Evolutionary conservation across 2,329 filamentous ascomycete genomes (phyloP).

Genomic region (Penicillium sclerotiorum): DNA sequence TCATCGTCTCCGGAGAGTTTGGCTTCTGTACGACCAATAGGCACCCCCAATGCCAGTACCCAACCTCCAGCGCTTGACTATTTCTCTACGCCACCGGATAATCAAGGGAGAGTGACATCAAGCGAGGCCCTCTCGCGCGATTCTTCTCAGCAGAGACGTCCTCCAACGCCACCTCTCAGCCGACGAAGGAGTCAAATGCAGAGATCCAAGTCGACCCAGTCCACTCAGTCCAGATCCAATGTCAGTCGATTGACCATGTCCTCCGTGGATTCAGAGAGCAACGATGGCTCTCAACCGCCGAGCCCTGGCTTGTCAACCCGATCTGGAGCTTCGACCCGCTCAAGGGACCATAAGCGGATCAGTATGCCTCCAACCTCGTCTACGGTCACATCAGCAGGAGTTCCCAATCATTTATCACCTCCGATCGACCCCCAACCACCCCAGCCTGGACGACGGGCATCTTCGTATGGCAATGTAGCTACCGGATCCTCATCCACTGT

Average conservation of each 20-base stretch:
- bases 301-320: conserved; percentile 32
- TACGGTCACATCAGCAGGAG: conserved; percentile 3
- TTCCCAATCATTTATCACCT: conserved; percentile 23
- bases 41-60: conserved; percentile 40
- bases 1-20: conserved; percentile 25
- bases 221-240: conserved; percentile 36
- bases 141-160: conserved; percentile 42
- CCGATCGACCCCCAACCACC: conserved; percentile 14
- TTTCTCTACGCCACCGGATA: conserved; percentile 25
- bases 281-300: conserved; percentile 28
- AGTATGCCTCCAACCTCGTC: conserved; percentile 25
- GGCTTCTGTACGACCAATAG: conserved; percentile 15
- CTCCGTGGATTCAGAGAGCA: conserved; percentile 50
- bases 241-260: conserved; percentile 39
- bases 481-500: conserved; percentile 26
- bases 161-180: conserved; percentile 53
- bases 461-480: conserved; percentile 26
- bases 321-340: conserved; percentile 10
- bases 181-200: conserved; percentile 52
- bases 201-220: conserved; percentile 37
- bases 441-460: conserved; percentile 33
- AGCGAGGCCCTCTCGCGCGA: conserved; percentile 33
- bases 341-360: conserved; percentile 21
- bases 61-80: conserved; percentile 51
- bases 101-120: conserved; percentile 13